Base-by-base conservation (phyloP, 345 rosid genomes). In the Orychophragmus violaceus region DNA sequence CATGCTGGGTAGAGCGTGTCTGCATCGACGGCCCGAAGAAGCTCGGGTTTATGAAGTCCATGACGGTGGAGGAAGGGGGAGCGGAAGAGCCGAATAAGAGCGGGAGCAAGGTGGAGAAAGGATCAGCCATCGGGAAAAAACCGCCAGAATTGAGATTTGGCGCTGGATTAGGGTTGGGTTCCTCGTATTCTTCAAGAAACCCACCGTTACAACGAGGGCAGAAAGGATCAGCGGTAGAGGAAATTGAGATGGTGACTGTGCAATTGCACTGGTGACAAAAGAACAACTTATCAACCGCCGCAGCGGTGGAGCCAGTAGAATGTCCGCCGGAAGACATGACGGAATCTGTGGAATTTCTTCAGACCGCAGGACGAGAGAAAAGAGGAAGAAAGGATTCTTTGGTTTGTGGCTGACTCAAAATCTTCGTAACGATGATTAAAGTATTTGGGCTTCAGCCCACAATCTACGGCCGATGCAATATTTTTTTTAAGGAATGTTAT, bases 111-210 rank as follows among this genome's bases (percentile, higher is more conserved):
- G 68, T 51, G 68, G 77, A 33, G 59, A 70, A 63, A 48, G 68
- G 76, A 62, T 61, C 70, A 19, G 46, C 73, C 67, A 65, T 62
- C 25, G 68, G 58, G 41, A 66, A 64, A 10, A 44, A 66, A 0
- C 36, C 35, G 59, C 8, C 19, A 41, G 80, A 68, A 54, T 58
- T 74, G 21, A 71, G 64, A 45, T 39, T 68, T 25, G 70, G 70
- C 74, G 16, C 22, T 14, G 57, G 79, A 74, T 44, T 74, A 76
- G 86, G 78, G 79, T 62, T 77, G 23, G 88, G 81, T 36, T 63
- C 64, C 19, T 86, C 87, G 54, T 5, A 41, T 71, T 89, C 96
- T 75, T 89, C 96, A n/a, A 89, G 78, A 64, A 89, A 89, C 16
- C 85, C 84, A 1, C 56, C 80, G 57, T 66, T 59, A 75, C 96